phyloP scores from a whole-genome alignment of 164 flowering plant genomes.

The Magnolia sinica region DNA sequence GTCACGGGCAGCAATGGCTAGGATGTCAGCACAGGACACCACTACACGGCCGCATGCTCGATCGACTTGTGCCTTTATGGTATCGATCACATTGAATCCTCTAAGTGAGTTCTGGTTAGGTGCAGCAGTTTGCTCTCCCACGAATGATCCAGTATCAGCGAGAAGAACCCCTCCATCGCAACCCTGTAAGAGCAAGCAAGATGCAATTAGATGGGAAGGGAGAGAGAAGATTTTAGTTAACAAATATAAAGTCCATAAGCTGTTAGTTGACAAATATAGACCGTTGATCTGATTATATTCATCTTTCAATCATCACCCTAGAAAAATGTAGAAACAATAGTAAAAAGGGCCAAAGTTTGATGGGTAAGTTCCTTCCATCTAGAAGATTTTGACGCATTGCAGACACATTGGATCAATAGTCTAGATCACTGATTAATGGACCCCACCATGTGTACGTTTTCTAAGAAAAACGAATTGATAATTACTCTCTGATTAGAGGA shows the following conservation, averaged over 20 bases:
- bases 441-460: too few species aligned
- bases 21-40: slow-evolving; percentile 33
- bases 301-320: too few species aligned
- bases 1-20: slow-evolving; percentile 31
- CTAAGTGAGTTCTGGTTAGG: slow-evolving; percentile 15
- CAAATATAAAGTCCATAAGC: neutral
- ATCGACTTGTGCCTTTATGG: slow-evolving; percentile 23
- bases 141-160: slow-evolving; percentile 12
- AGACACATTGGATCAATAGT: too few species aligned
- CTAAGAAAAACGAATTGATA: too few species aligned
- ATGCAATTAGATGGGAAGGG: neutral
- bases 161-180: slow-evolving; percentile 24
- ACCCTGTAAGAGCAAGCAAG: slow-evolving; percentile 12
- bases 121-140: slow-evolving; percentile 12
- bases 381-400: too few species aligned
- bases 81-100: slow-evolving; percentile 20
- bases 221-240: neutral
- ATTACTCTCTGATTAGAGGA: too few species aligned
- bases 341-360: too few species aligned
- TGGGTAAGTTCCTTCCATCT: too few species aligned
- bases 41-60: slow-evolving; percentile 20
- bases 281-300: neutral
- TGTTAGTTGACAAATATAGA: too few species aligned
- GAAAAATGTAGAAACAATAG: too few species aligned
- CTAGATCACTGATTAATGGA: too few species aligned